Percentiles rank a stretch among this genome's conserved stretches.
phyloP scores from a whole-genome alignment of 2,329 filamentous ascomycete genomes.

The Sarocladium kiliense region DNA sequence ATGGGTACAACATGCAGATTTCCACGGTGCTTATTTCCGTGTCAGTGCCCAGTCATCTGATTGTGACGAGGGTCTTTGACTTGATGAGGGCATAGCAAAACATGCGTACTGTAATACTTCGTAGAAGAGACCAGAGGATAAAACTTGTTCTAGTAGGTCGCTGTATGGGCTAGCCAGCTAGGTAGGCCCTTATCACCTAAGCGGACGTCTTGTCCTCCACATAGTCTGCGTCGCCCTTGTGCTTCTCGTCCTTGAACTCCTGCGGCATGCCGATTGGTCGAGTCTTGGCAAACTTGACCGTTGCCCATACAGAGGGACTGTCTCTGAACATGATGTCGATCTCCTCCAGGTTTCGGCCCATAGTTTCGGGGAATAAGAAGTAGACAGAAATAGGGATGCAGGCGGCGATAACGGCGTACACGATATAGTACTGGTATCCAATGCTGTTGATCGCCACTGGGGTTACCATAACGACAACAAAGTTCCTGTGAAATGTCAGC shows the following conservation, averaged over 20 bases:
- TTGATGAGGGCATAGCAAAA: too few species aligned
- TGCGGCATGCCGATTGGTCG: slow-evolving; percentile 25
- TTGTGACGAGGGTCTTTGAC: too few species aligned
- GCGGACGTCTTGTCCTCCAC: slow-evolving; percentile 12
- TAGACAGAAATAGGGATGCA: slow-evolving; percentile 39
- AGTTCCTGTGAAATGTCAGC: slow-evolving; percentile 22
- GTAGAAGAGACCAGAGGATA: too few species aligned
- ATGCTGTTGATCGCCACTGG: slow-evolving; percentile 44
- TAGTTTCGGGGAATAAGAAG: slow-evolving; percentile 44
- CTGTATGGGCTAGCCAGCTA: too few species aligned
- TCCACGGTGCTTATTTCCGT: too few species aligned
- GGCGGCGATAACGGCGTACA: slow-evolving; percentile 40
- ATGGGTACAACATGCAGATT: too few species aligned
- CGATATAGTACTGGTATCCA: slow-evolving; percentile 45
- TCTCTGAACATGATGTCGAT: slow-evolving; percentile 37
- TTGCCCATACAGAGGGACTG: slow-evolving; percentile 28
- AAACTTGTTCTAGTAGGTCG: too few species aligned
- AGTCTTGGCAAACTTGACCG: slow-evolving; percentile 31
- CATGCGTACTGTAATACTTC: too few species aligned
- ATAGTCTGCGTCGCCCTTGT: slow-evolving; percentile 17
- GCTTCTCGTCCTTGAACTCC: slow-evolving; percentile 20
- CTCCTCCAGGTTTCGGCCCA: slow-evolving; percentile 43
- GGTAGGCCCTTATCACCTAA: background rate
- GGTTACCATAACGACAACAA: slow-evolving; percentile 38
- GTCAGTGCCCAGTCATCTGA: too few species aligned